Evolutionary conservation across 345 rosid genomes (phyloP).

Genomic region (Garcia nutans): DNA sequence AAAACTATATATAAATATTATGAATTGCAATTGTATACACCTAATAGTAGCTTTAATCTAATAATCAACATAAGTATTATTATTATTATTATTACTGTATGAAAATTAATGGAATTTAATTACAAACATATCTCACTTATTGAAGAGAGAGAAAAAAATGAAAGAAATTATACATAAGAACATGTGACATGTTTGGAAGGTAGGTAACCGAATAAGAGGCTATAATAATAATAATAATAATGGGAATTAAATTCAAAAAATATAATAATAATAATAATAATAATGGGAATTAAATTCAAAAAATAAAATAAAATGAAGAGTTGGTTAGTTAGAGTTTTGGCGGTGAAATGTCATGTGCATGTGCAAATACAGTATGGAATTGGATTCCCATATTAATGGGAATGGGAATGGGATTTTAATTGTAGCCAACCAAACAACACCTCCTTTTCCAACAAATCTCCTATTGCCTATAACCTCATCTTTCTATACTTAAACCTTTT

Average conservation of each 20-base stretch:
- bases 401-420: conserved; percentile 4
- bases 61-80: background rate
- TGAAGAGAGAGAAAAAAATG: conserved; percentile 10
- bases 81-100: background rate
- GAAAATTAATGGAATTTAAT: conserved; percentile 9
- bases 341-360: conserved; percentile 6
- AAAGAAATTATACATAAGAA: background rate
- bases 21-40: background rate
- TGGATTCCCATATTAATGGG: conserved; percentile 30
- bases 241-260: too few relatives aligned
- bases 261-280: background rate
- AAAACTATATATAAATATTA: too few relatives aligned
- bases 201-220: conserved; percentile 43
- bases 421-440: conserved; percentile 18
- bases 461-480: background rate
- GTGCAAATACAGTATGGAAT: conserved; percentile 30
- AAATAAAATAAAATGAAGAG: background rate
- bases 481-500: too few relatives aligned
- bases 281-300: too few relatives aligned
- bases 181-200: conserved; percentile 59
- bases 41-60: background rate
- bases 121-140: conserved; percentile 20
- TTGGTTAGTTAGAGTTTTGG: background rate
- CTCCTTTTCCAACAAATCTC: background rate
- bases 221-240: background rate